Base-by-base conservation (phyloP, 768 basidiomycete species). In the Suillus bovinus region DNA sequence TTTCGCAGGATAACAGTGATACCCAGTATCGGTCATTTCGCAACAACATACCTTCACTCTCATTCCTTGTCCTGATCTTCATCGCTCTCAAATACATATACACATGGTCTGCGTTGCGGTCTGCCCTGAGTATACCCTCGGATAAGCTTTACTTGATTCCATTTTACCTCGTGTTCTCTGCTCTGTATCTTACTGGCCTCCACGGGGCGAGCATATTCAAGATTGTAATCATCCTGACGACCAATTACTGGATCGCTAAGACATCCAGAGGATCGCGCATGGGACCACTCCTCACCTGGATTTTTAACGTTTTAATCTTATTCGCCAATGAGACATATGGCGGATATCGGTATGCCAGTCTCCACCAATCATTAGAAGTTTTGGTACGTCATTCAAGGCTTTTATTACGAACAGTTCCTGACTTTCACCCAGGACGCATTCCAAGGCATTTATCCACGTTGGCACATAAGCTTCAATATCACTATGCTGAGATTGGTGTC, bases 381-480 rank as follows among this genome's bases (percentile, higher is more conserved):
- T 74, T 96, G 71, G 95, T 95, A 69, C 61, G 88, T 73, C 39
- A 39, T 17, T 29, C 38, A 49, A 27, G 27, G 9, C 5, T 17
- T 31, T n/a, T 11, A 63, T 57, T 46, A 62, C 44, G 11, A 52
- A 58, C 55, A 66, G 22, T 5, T 9, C 22, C 20, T 31, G 14
- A 60, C 8, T 66, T 34, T 55, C 63, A n/a, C 27, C 33, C 58
- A 93, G 89, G 91, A 93, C 68, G 63, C 68, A 0, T 82, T 82
- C 66, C 78, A 82, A 71, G 97, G 97, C 7, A 77, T 92, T 20
- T 89, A 96, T 64, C 91, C 95, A 13, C 83, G 94, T 22, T 99
- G 97, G 97, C 86, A 98, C 67, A 81, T 99, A 68, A 85, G 80
- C 67, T 99, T 96, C 81, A 99, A 99, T 73, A 94, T 99, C 67